phyloP scores from a whole-genome alignment of 805 yeast species.

The Metschnikowia shivogae region DNA sequence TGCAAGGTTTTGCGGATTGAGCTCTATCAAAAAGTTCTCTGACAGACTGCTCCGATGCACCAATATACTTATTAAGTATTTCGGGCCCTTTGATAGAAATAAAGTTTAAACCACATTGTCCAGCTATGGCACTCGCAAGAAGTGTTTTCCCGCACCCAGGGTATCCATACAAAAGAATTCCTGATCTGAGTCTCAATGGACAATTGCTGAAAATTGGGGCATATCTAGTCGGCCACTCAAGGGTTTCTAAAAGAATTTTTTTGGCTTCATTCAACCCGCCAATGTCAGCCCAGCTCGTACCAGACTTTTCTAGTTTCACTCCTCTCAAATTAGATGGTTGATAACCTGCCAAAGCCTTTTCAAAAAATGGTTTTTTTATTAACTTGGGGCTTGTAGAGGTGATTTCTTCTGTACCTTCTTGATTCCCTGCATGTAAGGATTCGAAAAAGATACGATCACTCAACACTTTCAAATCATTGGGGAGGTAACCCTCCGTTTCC shows the following conservation, averaged over 20 bases:
- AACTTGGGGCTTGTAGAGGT: background rate
- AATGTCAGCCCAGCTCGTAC: conserved; percentile 77
- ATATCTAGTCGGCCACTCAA: conserved; percentile 96
- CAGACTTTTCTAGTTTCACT: conserved; percentile 75
- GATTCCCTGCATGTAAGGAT: conserved; percentile 1
- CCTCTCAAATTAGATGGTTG: conserved; percentile 83
- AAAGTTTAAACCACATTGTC: conserved; percentile 89
- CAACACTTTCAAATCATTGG: conserved; percentile 71
- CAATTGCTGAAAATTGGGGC: conserved; percentile 91
- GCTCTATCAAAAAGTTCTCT: conserved; percentile 93
- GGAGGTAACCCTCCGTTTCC: conserved; percentile 87
- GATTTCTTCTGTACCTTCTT: background rate
- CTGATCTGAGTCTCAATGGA: conserved; percentile 84
- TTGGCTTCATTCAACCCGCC: conserved; percentile 86
- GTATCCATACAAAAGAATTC: conserved; percentile 86
- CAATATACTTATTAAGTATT: conserved; percentile 89
- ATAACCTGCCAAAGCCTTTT: conserved; percentile 59
- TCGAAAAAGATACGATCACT: conserved; percentile 68
- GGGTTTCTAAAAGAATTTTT: conserved; percentile 70
- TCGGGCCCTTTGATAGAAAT: conserved; percentile 96
- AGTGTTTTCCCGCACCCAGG: conserved; percentile 98
- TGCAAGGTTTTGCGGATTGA: conserved; percentile 90
- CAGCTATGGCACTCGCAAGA: conserved; percentile 88
- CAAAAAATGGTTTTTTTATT: conserved; percentile 39
- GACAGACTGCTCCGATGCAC: conserved; percentile 94